Evolutionary conservation across 306 rosid species (phyloP).

Genomic region (Inga leiocalycina): DNA sequence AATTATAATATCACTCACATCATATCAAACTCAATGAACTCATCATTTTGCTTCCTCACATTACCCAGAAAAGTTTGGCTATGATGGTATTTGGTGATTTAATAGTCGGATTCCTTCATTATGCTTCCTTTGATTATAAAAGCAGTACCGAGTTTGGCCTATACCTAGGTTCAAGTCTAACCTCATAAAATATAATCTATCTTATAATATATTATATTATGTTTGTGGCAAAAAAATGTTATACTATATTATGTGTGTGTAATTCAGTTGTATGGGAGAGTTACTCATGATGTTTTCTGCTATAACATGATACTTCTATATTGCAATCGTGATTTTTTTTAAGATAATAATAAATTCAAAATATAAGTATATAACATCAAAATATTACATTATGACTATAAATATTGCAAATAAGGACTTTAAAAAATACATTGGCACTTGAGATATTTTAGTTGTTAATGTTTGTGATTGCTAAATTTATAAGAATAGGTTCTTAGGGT

Average conservation of each 20-base stretch:
- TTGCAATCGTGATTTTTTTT: neutral
- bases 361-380: neutral
- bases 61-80: conserved; percentile 6
- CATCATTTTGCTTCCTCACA: conserved; percentile 32
- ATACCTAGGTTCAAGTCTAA: neutral
- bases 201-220: neutral
- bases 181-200: neutral
- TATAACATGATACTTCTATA: too few species aligned
- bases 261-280: too few species aligned
- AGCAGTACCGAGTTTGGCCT: conserved; percentile 6
- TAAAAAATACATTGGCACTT: neutral
- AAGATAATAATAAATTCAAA: too few species aligned
- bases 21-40: neutral
- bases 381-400: too few species aligned
- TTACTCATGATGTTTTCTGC: too few species aligned
- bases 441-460: too few species aligned
- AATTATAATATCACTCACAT: neutral
- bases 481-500: too few species aligned
- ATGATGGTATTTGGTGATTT: conserved; percentile 26
- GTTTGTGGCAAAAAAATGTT: too few species aligned
- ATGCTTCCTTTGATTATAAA: neutral
- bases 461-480: too few species aligned
- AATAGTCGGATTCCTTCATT: conserved; percentile 9
- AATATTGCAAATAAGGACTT: too few species aligned
- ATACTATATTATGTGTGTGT: too few species aligned